Evolutionary conservation across 306 rosid genomes (phyloP).

Genomic region (Quercus bicolor): DNA sequence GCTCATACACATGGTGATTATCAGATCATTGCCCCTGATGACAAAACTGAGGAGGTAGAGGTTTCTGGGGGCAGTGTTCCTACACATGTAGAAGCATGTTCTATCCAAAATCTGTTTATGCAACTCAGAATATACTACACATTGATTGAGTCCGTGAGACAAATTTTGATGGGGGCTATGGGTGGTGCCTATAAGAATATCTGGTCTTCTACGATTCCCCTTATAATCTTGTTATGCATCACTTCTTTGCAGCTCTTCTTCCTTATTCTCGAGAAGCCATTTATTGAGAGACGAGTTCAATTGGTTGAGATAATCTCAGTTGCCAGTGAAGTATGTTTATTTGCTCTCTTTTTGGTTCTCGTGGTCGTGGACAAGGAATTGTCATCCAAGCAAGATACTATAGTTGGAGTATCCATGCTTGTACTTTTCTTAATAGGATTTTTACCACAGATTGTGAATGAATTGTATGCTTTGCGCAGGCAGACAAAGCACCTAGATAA

Average conservation of each 20-base stretch:
- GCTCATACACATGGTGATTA: no score
- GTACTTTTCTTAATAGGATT: conserved; percentile 57
- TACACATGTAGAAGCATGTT: conserved; percentile 63
- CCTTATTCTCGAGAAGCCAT: conserved; percentile 87
- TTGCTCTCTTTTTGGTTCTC: conserved; percentile 42
- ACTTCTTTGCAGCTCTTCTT: conserved; percentile 79
- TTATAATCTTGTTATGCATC: conserved; percentile 42
- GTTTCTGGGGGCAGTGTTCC: no score
- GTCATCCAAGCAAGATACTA: conserved; percentile 37
- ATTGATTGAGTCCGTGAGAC: conserved; percentile 57
- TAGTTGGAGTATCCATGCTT: conserved; percentile 56
- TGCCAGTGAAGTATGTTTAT: conserved; percentile 56
- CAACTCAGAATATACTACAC: conserved; percentile 80
- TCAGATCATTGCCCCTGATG: no score
- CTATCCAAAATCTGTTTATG: conserved; percentile 81
- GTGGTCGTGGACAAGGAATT: conserved; percentile 38
- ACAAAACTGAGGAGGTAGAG: no score
- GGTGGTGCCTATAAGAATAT: conserved; percentile 52
- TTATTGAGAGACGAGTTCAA: conserved; percentile 82
- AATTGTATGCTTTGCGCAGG: conserved; percentile 68
- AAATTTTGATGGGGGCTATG: conserved; percentile 52
- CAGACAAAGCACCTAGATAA: conserved; percentile 58
- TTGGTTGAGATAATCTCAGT: conserved; percentile 67
- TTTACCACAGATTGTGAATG: conserved; percentile 51
- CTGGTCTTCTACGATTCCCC: conserved; percentile 40